Evolutionary conservation across 208 protist genomes (phyloP).

Genomic region (Leishmania arabica): DNA sequence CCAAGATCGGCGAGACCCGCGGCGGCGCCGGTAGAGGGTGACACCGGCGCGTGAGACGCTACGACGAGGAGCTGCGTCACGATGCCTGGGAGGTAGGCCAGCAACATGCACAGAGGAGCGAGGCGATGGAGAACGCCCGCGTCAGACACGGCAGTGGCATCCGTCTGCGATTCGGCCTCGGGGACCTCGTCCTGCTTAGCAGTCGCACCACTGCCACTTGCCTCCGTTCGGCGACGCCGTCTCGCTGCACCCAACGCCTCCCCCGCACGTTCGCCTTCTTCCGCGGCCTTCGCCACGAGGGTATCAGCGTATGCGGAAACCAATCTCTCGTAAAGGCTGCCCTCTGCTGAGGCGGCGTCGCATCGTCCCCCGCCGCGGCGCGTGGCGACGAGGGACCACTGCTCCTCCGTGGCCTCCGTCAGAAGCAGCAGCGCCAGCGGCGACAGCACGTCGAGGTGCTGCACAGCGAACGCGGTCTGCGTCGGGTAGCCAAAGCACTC

Average conservation of each 20-base stretch:
- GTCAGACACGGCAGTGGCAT: not conserved
- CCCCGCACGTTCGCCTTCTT: not conserved
- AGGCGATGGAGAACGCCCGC: slow-evolving; percentile 5
- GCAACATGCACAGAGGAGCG: slow-evolving; percentile 28
- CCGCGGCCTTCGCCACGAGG: not conserved
- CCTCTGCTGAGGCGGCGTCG: not conserved
- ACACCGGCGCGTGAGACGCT: slow-evolving; percentile 20
- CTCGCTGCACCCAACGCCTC: slow-evolving; percentile 4
- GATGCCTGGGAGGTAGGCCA: slow-evolving; percentile 21
- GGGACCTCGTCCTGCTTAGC: not conserved
- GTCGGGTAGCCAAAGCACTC: slow-evolving; percentile 58
- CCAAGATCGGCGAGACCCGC: not conserved
- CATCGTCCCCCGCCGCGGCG: not conserved
- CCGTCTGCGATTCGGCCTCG: not conserved
- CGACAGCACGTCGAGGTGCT: slow-evolving; percentile 35
- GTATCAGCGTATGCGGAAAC: not conserved
- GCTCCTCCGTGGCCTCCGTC: slow-evolving; percentile 15
- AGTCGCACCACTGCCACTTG: not conserved
- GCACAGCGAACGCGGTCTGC: slow-evolving; percentile 28
- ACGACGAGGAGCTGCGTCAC: slow-evolving; percentile 38
- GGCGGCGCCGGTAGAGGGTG: slow-evolving; percentile 12
- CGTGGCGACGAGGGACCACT: slow-evolving; percentile 3
- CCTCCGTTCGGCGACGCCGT: not conserved
- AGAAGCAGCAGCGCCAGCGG: slow-evolving; percentile 55
- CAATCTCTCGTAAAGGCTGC: not conserved